These are phyloP conservation scores for Zelonia costaricensis DNA, from an alignment of 208 protist genomes.

Conservation along the genomic window DNA sequence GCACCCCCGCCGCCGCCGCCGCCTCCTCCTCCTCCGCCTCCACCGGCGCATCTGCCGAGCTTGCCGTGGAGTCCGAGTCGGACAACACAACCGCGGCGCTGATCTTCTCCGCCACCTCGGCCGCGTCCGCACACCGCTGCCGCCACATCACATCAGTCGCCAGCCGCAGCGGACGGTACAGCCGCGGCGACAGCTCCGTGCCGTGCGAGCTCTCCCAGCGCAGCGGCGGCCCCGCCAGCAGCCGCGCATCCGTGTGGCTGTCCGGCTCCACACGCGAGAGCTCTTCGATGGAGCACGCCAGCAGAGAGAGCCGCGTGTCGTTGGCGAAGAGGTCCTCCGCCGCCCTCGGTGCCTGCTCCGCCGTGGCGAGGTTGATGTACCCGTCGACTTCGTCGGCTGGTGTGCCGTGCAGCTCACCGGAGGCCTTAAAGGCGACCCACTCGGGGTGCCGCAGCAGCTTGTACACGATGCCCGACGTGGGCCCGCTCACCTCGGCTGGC, in stretches of 20 bases:
- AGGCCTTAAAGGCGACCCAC: slow-evolving; percentile 6
- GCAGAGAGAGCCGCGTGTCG: background rate
- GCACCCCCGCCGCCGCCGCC: too few species aligned
- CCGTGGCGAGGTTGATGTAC: slow-evolving; percentile 5
- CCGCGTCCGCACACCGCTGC: slow-evolving; percentile 1
- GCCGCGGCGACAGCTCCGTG: slow-evolving; percentile 2
- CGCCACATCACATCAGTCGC: slow-evolving; percentile 12
- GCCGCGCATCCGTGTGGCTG: background rate
- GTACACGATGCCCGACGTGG: slow-evolving; percentile 2
- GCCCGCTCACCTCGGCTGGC: background rate
- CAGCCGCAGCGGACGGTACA: slow-evolving; percentile 16
- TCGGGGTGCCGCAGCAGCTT: slow-evolving; percentile 6
- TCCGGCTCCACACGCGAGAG: slow-evolving; percentile 6
- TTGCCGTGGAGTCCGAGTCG: slow-evolving; percentile 13
- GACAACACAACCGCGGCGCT: background rate
- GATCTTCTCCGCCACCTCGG: slow-evolving; percentile 3
- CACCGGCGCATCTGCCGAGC: too few species aligned
- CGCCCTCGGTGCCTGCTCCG: slow-evolving; percentile 8
- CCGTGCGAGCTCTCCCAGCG: slow-evolving; percentile 12
- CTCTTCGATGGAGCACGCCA: slow-evolving; percentile 12
- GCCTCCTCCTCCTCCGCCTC: slow-evolving; percentile 1
- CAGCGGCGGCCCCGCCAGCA: slow-evolving; percentile 5
- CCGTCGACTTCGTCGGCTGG: background rate
- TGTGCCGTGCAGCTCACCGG: slow-evolving; percentile 4
- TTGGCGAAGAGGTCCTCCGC: background rate